phyloP scores from a whole-genome alignment of 768 basidiomycete species.

The Neoboletus brunneissimus region DNA sequence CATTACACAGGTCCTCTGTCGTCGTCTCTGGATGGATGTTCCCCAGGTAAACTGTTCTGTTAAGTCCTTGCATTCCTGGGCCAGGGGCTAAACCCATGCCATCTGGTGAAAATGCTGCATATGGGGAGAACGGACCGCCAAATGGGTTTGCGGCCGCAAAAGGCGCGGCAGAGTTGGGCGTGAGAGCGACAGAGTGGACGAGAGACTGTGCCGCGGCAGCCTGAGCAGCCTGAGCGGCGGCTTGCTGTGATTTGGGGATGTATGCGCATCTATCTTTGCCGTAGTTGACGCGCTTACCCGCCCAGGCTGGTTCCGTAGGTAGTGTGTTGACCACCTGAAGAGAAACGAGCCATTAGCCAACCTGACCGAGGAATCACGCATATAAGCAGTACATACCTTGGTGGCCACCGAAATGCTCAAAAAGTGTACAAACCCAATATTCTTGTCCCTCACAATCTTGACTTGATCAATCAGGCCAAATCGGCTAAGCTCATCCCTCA shows the following conservation, averaged over 20 bases:
- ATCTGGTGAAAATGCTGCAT: constrained; percentile 50
- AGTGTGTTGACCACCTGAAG: constrained; percentile 87
- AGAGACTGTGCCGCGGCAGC: constrained; percentile 79
- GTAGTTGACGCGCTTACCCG: constrained; percentile 94
- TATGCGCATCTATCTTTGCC: constrained; percentile 99
- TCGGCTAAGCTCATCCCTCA: constrained; percentile 86
- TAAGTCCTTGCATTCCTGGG: constrained; percentile 56
- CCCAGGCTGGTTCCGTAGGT: constrained; percentile 90
- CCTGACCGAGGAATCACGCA: not conserved
- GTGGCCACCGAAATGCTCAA: constrained; percentile 91
- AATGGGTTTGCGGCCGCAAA: constrained; percentile 34
- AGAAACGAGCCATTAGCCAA: not conserved
- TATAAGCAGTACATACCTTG: constrained; percentile 57
- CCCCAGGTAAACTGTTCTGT: constrained; percentile 92
- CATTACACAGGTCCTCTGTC: constrained; percentile 93
- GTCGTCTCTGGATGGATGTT: constrained; percentile 97
- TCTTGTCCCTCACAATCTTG: constrained; percentile 99
- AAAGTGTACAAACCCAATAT: constrained; percentile 99
- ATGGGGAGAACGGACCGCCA: constrained; percentile 42
- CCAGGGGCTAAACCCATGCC: constrained; percentile 30
- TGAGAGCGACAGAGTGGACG: constrained; percentile 46
- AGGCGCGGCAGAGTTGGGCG: constrained; percentile 30
- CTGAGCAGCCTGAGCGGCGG: constrained; percentile 81
- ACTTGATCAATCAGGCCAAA: constrained; percentile 99
- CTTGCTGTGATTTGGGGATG: constrained; percentile 93